Base-by-base conservation (phyloP, 2,329 filamentous ascomycete species). In the Amphichorda felina region DNA sequence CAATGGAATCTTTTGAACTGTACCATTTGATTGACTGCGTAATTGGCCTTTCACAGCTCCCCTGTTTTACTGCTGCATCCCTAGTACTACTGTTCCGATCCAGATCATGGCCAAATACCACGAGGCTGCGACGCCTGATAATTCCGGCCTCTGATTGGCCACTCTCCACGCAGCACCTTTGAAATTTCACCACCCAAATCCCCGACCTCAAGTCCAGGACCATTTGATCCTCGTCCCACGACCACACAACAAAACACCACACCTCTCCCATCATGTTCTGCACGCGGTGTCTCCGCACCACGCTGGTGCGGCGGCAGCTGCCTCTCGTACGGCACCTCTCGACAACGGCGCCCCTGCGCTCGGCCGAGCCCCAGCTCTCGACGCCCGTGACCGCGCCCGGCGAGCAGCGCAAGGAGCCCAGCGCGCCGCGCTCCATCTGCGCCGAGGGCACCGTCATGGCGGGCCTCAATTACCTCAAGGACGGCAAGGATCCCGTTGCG, bases 381-480 rank as follows among this genome's bases (percentile, higher is more conserved):
- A 58, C 50, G 22, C 59, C 51, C 28, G 46, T 48, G 34, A 50
- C 49, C 36, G 47, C 50, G 25, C 42, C 47, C 10, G 54, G 55
- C 36, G 51, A 60, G 22, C 40, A 46, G 15, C 41, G 46, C n/a
- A 49, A 50, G 43, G 46, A 44, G 28, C 48, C 50, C 8, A 9
- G 54, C 36, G 47, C 50, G 29, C 25, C 48, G 42, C 44, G 53
- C 40, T 75, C 71, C 7, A 68, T 67, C 19, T 79, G 81, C 46
- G 63, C 68, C 3, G 74, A 77, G 5, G 85, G 85, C 24, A 85
- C 80, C 11, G 60, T 76, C 11, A 64, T 93, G 29, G 75, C 66
- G 37, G 84, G 84, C 1, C 63, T 93, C 38, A 89, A 86, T 57
- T 89, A 82, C 58, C 59, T 79, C 50, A 91, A 91, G 63, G 75